These are phyloP conservation scores for Tricholoma hemisulphureum DNA, from an alignment of 768 basidiomycete species.

Conservation along the genomic window DNA sequence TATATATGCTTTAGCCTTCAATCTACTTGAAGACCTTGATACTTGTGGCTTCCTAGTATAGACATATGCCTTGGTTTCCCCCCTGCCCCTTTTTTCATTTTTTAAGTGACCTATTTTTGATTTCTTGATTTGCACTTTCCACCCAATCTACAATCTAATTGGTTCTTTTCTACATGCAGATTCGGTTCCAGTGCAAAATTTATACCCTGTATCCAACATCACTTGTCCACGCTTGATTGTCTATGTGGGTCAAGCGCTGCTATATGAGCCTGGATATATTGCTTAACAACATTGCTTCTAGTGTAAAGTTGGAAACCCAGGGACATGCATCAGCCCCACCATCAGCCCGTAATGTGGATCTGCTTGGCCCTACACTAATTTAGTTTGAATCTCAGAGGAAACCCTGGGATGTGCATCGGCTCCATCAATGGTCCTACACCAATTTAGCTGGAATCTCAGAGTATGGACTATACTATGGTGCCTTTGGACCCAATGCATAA, in stretches of 20 bases:
- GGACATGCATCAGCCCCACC: too few species aligned
- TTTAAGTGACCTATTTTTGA: neutral
- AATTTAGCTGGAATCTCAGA: too few species aligned
- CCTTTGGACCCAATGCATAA: neutral
- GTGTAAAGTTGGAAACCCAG: too few species aligned
- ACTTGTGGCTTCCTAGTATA: neutral
- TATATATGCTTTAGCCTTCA: neutral
- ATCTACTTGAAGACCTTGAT: neutral
- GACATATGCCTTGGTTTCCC: neutral
- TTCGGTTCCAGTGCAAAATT: neutral
- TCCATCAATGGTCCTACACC: too few species aligned
- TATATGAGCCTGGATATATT: neutral
- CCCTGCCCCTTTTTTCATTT: neutral
- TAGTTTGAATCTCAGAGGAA: too few species aligned
- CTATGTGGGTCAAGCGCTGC: neutral
- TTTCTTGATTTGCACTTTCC: neutral
- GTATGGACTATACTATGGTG: too few species aligned
- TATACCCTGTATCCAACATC: neutral
- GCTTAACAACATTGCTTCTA: neutral
- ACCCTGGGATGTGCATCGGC: neutral
- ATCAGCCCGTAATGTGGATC: too few species aligned
- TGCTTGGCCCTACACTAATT: too few species aligned
- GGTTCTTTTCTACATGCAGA: neutral
- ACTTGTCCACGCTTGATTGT: neutral
- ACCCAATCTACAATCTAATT: neutral